A percentile compares a stretch with the other conserved stretches of the same genome.
Evolutionary conservation across 495 filamentous ascomycete genomes (phyloP).

Genomic region (Bathelium albidoporum): DNA sequence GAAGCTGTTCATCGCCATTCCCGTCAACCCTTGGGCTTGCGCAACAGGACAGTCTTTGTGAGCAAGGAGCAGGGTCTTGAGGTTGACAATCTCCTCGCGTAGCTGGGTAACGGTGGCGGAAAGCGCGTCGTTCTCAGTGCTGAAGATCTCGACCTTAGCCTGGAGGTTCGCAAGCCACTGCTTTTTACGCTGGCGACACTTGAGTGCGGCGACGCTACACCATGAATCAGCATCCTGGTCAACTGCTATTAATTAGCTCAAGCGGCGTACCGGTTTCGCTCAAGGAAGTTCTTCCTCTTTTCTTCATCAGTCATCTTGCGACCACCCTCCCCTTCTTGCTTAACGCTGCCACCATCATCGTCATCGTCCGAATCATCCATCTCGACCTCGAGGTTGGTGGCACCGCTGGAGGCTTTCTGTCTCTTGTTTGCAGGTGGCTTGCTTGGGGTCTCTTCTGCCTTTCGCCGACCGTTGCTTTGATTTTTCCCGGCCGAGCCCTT

Average conservation of each 20-base stretch:
- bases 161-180: conserved; percentile 97
- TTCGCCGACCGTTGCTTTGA: conserved; percentile 55
- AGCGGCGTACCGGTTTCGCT: conserved; percentile 76
- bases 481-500: conserved; percentile 44
- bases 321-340: conserved; percentile 37
- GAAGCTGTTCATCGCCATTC: conserved; percentile 55
- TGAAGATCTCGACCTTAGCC: conserved; percentile 86
- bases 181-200: conserved; percentile 97
- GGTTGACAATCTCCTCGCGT: conserved; percentile 86
- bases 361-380: conserved; percentile 30
- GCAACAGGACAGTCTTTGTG: conserved; percentile 96
- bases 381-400: conserved; percentile 35
- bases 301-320: conserved; percentile 99
- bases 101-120: conserved; percentile 71
- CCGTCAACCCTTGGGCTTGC: conserved; percentile 70
- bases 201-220: conserved; percentile 83
- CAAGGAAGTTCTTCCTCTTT: conserved; percentile 95
- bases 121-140: conserved; percentile 79
- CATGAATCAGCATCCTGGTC: background rate
- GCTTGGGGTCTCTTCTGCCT: conserved; percentile 61
- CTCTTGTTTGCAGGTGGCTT: conserved; percentile 65
- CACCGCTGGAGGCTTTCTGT: conserved; percentile 48
- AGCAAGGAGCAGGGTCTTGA: conserved; percentile 85
- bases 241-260: background rate
- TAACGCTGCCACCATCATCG: conserved; percentile 42